Conservation (phyloP, 257 asterid species). For the Thymus quinquecostatus region DNA sequence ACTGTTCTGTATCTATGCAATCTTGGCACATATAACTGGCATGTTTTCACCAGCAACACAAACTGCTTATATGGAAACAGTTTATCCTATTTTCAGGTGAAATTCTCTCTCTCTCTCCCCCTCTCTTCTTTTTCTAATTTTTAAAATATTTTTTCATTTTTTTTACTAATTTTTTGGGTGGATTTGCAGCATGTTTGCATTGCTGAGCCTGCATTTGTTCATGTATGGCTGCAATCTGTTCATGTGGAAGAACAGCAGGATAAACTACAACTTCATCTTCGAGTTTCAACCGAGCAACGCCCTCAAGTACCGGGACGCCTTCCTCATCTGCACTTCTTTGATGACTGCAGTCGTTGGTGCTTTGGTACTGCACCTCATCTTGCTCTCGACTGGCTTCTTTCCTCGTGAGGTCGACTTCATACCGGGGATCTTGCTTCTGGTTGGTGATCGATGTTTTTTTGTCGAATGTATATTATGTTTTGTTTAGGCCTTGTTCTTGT, state of each 20-base stretch:
- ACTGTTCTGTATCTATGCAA: slow-evolving; percentile 71
- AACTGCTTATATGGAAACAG: slow-evolving; percentile 70
- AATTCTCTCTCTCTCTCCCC: slow-evolving; percentile 26
- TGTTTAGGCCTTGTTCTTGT: too few species aligned
- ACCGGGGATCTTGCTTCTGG: slow-evolving; percentile 81
- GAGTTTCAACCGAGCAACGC: slow-evolving; percentile 77
- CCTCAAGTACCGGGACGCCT: slow-evolving; percentile 85
- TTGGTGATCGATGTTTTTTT: too few species aligned
- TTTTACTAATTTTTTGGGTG: background rate
- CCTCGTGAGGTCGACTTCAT: slow-evolving; percentile 60
- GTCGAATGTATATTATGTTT: too few species aligned
- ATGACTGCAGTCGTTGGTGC: slow-evolving; percentile 90
- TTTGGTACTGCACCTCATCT: slow-evolving; percentile 69
- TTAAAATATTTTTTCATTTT: background rate
- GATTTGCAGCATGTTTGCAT: slow-evolving; percentile 86
- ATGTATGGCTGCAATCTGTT: slow-evolving; percentile 93
- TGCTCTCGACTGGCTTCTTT: slow-evolving; percentile 58
- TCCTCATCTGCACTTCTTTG: slow-evolving; percentile 73
- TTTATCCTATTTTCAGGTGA: slow-evolving; percentile 92
- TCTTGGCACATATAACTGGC: slow-evolving; percentile 82
- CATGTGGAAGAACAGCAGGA: slow-evolving; percentile 84
- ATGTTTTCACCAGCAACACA: slow-evolving; percentile 67
- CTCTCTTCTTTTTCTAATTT: background rate
- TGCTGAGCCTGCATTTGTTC: slow-evolving; percentile 90
- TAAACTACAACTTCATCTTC: slow-evolving; percentile 86